phyloP scores from a whole-genome alignment of 2,329 filamentous ascomycete genomes.

The Clonostachys byssicola region DNA sequence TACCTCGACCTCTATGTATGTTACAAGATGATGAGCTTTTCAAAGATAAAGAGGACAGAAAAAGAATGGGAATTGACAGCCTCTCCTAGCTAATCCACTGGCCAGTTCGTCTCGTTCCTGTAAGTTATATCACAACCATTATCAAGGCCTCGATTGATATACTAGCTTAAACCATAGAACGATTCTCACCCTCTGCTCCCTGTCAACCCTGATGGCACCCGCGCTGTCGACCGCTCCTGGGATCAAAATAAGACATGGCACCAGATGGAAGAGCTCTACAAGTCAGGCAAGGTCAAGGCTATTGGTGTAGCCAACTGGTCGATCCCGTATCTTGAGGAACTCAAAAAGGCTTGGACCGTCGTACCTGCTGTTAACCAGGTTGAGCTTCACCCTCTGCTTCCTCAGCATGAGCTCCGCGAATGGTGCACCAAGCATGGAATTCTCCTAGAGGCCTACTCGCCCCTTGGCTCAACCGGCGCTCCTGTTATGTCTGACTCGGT shows the following conservation, averaged over 20 bases:
- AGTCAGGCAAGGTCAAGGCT: slow-evolving; percentile 32
- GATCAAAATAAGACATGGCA: slow-evolving; percentile 15
- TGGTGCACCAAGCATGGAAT: slow-evolving; percentile 56
- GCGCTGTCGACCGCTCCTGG: neutral
- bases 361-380: slow-evolving; percentile 64
- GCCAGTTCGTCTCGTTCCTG: neutral
- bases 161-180: too few species aligned
- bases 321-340: slow-evolving; percentile 22
- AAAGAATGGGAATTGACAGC: too few species aligned
- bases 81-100: too few species aligned
- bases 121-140: slow-evolving; percentile 5
- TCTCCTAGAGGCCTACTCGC: slow-evolving; percentile 60
- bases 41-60: neutral
- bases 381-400: slow-evolving; percentile 65
- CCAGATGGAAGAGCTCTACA: slow-evolving; percentile 31
- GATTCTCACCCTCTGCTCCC: too few species aligned
- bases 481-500: slow-evolving; percentile 44
- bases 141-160: neutral
- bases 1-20: slow-evolving; percentile 38
- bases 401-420: slow-evolving; percentile 52
- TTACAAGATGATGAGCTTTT: neutral
- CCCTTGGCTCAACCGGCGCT: slow-evolving; percentile 47
- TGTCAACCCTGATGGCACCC: neutral
- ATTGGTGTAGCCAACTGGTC: slow-evolving; percentile 49
- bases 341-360: slow-evolving; percentile 42